Base-by-base conservation (phyloP, 306 rosid genomes). In the Cicer yamashitae region DNA sequence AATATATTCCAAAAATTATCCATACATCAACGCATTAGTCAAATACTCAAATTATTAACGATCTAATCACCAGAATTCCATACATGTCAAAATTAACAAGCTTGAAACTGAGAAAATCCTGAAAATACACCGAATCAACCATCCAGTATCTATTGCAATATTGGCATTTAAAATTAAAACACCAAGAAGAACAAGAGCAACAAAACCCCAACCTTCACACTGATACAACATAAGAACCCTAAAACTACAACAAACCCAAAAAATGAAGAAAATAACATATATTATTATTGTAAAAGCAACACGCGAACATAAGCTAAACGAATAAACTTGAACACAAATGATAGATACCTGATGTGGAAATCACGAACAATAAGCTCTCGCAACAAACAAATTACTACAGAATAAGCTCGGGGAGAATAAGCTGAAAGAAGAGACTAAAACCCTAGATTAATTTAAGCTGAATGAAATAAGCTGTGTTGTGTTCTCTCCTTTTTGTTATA, bases 391-490 rank as follows among this genome's bases (percentile, higher is more conserved):
- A 80, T 51, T 30, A 34, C 71, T 59, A 50, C n/a, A 41, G 41
- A 72, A 45, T 62, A 53, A 47, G 45, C 70, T 56, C 71, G 56
- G 48, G 30, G 43, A 54, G 53, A 76, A 66, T 54, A 76, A 81
- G 76, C 56, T 77, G n/a, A 69, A 83, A 64, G 37, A 70, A 37
- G 25, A 30, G 25, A 13, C 10, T 52, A 71, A 83, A 90, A 83
- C 91, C 94, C 91, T 89, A 87, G 77, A 75, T 40, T 78, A 82
- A 74, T 83, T 67, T 9, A 30, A 30, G 6, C 34, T 25, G 34
- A 25, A 25, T 25, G 34, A 25, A 25, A 25, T 6, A 30, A 30
- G 37, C 37, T 30, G 37, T 30, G 37, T 30, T 30, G 37, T 30
- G 37, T 30, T 30, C 37, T 30, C 37, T 30, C 37, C 37, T 7